Evolutionary conservation across 176 grass and related monocot genomes (phyloP), one percentile per base, ranked within the genome.

Genomic region (Bothriochloa decipiens): DNA sequence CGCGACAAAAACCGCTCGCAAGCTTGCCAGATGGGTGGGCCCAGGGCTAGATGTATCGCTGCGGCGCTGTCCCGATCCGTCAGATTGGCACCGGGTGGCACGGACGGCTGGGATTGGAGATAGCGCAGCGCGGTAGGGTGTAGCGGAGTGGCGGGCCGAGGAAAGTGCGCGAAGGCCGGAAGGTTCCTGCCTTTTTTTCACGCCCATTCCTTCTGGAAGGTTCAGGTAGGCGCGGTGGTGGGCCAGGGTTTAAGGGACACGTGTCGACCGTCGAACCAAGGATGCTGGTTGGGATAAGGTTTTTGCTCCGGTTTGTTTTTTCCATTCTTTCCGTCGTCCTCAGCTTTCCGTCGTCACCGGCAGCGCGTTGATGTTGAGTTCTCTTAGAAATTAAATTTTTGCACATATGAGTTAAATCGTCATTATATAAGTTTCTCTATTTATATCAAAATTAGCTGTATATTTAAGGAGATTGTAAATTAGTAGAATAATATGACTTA

Each of bases 131-230:
- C 29, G 29, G 29, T 32, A 32, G 8, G n/a, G 43, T 11, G 67
- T 22, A 25, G 37, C 32, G 18, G 65, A 14, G 57, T 71, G 73
- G 37, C n/a, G 13, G 65, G 13, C 43, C 32, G 26, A 17, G 37
- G 86, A 89, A 91, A 87, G 84, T 25, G 73, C 84, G 77, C 84
- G 92, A 94, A 91, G 47, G 76, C 81, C 62, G 84, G 92, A 94
- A 94, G 46, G 76, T 89, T 94, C 92, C 32, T 45, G 32, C 29
- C 10, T 40, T 72, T 40, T 72, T 77, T 74, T 68, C 29, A 32
- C 50, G 23, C 15, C 42, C 27, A 42, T 50, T 57, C 49, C 37
- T 87, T 94, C 90, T 87, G 43, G 90, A 87, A 92, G 62, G 65
- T 87, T 94, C 82, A 65, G 61, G 46, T 86, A 35, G 65, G 66